phyloP scores from a whole-genome alignment of 176 grass and related monocot genomes.

The Lolium multiflorum region DNA sequence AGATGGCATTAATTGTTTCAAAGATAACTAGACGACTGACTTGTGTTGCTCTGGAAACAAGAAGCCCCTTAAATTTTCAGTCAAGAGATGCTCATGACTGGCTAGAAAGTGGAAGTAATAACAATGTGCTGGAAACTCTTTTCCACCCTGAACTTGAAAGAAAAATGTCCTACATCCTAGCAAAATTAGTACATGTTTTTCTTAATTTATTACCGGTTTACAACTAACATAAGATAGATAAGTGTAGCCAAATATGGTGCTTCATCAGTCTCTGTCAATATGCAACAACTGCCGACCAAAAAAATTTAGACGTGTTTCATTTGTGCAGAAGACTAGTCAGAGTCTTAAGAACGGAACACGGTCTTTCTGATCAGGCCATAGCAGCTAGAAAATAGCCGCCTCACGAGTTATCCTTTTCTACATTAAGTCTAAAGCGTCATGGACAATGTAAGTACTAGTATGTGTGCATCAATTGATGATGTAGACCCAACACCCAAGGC shows the following conservation, averaged over 20 bases:
- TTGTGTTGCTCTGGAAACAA: constrained; percentile 9
- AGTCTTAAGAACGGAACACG: constrained; percentile 20
- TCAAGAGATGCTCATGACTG: neutral
- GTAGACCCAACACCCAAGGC: too few species aligned
- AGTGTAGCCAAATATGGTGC: neutral
- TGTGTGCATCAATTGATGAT: too few species aligned
- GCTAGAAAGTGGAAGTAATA: neutral
- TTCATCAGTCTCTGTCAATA: neutral
- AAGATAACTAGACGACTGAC: neutral
- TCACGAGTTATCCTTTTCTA: neutral
- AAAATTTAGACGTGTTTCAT: constrained; percentile 20
- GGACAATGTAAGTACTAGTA: constrained; percentile 19
- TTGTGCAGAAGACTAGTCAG: neutral
- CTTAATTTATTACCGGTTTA: neutral
- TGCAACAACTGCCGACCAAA: constrained; percentile 11
- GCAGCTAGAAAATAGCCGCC: neutral
- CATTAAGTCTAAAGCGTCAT: neutral
- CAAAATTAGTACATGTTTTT: neutral
- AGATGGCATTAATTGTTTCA: neutral
- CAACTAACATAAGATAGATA: neutral
- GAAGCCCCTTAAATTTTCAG: neutral
- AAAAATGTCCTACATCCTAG: neutral
- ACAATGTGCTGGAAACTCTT: neutral
- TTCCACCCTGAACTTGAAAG: neutral
- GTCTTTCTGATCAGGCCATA: neutral